These are phyloP conservation scores for Tricholoma sp. DNA, from an alignment of 768 basidiomycete genomes.

Conservation along the genomic window DNA sequence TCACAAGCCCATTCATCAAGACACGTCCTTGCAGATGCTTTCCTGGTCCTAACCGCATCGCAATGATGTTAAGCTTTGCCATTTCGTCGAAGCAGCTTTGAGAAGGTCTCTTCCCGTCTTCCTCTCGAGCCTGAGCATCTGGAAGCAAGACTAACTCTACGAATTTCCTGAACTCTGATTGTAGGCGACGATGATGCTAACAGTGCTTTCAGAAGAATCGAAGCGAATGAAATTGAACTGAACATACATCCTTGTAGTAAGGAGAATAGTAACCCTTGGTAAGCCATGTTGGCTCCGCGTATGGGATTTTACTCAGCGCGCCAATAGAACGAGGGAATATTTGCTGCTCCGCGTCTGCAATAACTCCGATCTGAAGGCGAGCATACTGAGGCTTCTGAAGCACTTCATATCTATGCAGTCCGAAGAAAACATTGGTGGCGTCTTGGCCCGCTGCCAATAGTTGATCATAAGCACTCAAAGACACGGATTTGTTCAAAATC, in stretches of 20 bases:
- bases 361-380: conserved; percentile 67
- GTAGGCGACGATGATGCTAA: conserved; percentile 55
- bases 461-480: background rate
- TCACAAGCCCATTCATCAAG: conserved; percentile 69
- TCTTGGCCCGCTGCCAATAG: conserved; percentile 68
- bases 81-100: conserved; percentile 69
- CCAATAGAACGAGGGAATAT: conserved; percentile 40
- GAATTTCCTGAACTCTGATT: conserved; percentile 61
- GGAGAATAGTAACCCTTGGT: conserved; percentile 63
- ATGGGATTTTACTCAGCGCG: conserved; percentile 70
- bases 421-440: conserved; percentile 83
- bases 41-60: conserved; percentile 86
- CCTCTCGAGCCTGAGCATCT: conserved; percentile 60
- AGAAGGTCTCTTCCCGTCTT: conserved; percentile 75
- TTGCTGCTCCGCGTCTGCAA: conserved; percentile 56
- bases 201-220: conserved; percentile 10
- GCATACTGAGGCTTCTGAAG: conserved; percentile 69
- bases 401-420: conserved; percentile 84
- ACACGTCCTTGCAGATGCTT: conserved; percentile 74
- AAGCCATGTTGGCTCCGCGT: conserved; percentile 87
- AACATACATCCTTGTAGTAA: conserved; percentile 65
- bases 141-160: conserved; percentile 63
- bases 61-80: conserved; percentile 36
- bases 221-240: conserved; percentile 23
- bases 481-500: background rate